A percentile compares a stretch with the other conserved stretches of the same genome.
Conservation (phyloP, 192 early-diverging fungal species). For the Backusella australiensis region DNA sequence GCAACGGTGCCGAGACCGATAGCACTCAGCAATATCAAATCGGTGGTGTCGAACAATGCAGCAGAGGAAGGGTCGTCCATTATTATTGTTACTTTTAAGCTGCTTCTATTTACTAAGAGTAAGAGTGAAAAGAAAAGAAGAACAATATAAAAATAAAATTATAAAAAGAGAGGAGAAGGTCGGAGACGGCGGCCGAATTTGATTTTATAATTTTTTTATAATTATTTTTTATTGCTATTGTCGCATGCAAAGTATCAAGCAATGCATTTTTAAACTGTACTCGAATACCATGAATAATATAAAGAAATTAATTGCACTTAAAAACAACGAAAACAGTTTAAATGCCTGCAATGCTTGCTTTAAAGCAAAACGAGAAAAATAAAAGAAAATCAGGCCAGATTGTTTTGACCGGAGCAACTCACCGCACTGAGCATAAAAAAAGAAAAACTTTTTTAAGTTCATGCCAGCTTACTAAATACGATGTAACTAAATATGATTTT, state of each 20-base stretch:
- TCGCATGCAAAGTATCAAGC: not conserved
- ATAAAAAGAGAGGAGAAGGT: not conserved
- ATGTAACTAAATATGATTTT: no score
- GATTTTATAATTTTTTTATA: not conserved
- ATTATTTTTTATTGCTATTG: not conserved
- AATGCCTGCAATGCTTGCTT: not conserved
- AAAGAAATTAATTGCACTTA: not conserved
- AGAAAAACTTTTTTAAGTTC: not conserved
- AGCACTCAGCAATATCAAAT: slow-evolving; percentile 42
- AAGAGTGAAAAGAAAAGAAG: not conserved
- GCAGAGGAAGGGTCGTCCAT: not conserved
- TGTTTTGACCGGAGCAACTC: not conserved
- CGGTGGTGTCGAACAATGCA: slow-evolving; percentile 42
- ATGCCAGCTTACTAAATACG: no score
- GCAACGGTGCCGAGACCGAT: slow-evolving; percentile 32
- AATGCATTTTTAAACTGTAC: not conserved
- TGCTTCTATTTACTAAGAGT: not conserved
- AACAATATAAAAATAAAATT: not conserved
- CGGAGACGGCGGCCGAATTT: not conserved
- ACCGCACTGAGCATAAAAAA: slow-evolving; percentile 2
- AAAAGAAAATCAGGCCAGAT: not conserved
- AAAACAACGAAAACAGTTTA: not conserved
- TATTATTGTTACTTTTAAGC: not conserved
- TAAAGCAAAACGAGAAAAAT: not conserved
- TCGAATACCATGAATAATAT: not conserved